Percentiles rank a stretch among this genome's conserved stretches.
Conservation (phyloP, 371 early-diverging fungal species). For the Vairimorpha ceranae region DNA sequence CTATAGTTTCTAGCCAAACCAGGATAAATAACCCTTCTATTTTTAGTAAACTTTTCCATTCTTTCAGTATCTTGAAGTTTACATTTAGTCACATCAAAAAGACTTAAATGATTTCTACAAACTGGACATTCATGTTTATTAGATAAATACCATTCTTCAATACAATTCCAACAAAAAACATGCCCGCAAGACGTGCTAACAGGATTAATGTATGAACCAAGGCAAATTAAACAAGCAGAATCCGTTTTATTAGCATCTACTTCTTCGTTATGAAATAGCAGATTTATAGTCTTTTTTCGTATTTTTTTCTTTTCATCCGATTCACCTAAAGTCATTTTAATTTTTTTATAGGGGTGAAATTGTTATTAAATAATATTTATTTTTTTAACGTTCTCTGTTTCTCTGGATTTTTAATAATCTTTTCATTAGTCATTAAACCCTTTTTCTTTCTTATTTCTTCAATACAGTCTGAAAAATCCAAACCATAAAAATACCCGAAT, state of each 20-base stretch:
- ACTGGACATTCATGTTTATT: slow-evolving; percentile 1
- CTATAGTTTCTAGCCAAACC: background rate
- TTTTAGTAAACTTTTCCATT: slow-evolving; percentile 3
- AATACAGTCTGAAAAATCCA: slow-evolving; percentile 29
- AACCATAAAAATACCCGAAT: slow-evolving; percentile 13
- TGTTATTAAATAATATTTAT: background rate
- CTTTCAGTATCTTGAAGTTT: background rate
- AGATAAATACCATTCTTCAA: background rate
- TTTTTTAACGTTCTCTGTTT: slow-evolving; percentile 59
- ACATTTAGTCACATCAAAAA: background rate
- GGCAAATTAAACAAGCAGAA: background rate
- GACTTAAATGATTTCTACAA: background rate
- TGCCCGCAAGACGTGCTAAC: slow-evolving; percentile 8
- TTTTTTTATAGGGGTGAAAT: background rate
- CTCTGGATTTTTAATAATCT: slow-evolving; percentile 47
- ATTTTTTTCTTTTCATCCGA: background rate
- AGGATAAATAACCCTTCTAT: background rate
- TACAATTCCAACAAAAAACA: background rate
- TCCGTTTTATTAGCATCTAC: background rate
- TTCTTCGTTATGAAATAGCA: background rate
- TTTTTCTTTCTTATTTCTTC: slow-evolving; percentile 46
- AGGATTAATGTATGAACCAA: background rate
- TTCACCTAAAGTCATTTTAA: background rate
- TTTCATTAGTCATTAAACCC: slow-evolving; percentile 49
- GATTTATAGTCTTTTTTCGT: background rate